Percentiles rank a stretch among this genome's conserved stretches.
Evolutionary conservation across 257 asterid species (phyloP).

Genomic region (Cordia subcordata): DNA sequence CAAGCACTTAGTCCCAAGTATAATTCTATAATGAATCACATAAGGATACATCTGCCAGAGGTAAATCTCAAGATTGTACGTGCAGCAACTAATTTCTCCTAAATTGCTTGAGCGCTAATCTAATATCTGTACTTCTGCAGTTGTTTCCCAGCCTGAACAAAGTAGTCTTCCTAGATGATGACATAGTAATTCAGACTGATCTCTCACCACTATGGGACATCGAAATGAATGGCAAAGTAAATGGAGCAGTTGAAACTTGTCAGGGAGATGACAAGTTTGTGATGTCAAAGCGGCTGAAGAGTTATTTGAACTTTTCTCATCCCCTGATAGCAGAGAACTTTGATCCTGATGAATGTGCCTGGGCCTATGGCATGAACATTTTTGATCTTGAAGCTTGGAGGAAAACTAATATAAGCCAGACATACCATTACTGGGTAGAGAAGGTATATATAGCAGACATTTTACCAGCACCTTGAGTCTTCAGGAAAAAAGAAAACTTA

Average conservation of each 20-base stretch:
- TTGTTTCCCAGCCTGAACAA: slow-evolving; percentile 78
- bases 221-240: slow-evolving; percentile 84
- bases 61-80: slow-evolving; percentile 28
- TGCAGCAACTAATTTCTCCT: neutral
- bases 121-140: slow-evolving; percentile 34
- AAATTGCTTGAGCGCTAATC: too few relatives aligned
- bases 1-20: slow-evolving; percentile 95
- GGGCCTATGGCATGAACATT: slow-evolving; percentile 98
- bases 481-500: neutral
- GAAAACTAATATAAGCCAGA: slow-evolving; percentile 66
- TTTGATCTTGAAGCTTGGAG: slow-evolving; percentile 91
- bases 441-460: slow-evolving; percentile 42
- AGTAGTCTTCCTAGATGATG: slow-evolving; percentile 88
- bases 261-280: slow-evolving; percentile 76
- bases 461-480: too few relatives aligned
- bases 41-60: slow-evolving; percentile 89
- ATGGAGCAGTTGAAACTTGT: slow-evolving; percentile 94
- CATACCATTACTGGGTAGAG: slow-evolving; percentile 76
- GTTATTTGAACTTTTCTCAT: slow-evolving; percentile 89
- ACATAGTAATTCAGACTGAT: slow-evolving; percentile 84
- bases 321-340: slow-evolving; percentile 68
- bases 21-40: slow-evolving; percentile 84
- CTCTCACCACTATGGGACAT: slow-evolving; percentile 89
- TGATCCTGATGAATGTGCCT: slow-evolving; percentile 81
- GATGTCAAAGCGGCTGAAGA: slow-evolving; percentile 84